Conservation (phyloP, 2,329 filamentous ascomycete species). For the Lizonia empirigonia region DNA sequence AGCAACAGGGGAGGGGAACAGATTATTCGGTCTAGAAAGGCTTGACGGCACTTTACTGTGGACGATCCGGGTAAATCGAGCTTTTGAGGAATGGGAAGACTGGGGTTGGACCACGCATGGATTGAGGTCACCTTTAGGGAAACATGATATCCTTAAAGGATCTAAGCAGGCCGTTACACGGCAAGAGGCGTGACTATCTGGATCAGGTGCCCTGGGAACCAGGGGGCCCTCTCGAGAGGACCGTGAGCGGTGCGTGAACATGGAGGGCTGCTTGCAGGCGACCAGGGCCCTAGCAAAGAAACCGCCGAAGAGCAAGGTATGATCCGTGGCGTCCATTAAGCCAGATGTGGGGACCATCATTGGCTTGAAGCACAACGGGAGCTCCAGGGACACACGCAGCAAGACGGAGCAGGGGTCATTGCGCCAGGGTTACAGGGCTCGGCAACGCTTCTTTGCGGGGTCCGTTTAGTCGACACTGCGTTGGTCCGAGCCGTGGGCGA, state of each 20-base stretch:
- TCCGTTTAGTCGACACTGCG: conserved; percentile 39
- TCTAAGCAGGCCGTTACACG: conserved; percentile 48
- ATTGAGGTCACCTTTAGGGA: conserved; percentile 42
- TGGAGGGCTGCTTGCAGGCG: conserved; percentile 44
- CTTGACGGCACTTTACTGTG: conserved; percentile 48
- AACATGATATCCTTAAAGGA: conserved; percentile 48
- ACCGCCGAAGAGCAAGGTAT: conserved; percentile 49
- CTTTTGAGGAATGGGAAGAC: conserved; percentile 44
- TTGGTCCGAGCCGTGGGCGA: conserved; percentile 32
- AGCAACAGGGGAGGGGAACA: conserved; percentile 39
- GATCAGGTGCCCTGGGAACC: conserved; percentile 45
- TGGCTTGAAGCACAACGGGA: conserved; percentile 48
- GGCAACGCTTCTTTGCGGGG: conserved; percentile 52
- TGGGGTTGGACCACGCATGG: conserved; percentile 46
- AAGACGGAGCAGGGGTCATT: conserved; percentile 31
- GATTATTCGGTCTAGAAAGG: conserved; percentile 48
- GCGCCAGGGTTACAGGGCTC: conserved; percentile 41
- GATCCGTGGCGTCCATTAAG: conserved; percentile 47
- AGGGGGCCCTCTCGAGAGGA: conserved; percentile 44
- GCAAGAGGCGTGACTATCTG: conserved; percentile 48
- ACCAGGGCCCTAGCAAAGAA: conserved; percentile 46
- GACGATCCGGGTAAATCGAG: conserved; percentile 51
- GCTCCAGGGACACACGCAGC: conserved; percentile 45
- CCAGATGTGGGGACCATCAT: conserved; percentile 43
- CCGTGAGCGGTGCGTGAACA: conserved; percentile 45